phyloP scores from a whole-genome alignment of 192 early-diverging fungal species.

The Mortierella alpina region DNA sequence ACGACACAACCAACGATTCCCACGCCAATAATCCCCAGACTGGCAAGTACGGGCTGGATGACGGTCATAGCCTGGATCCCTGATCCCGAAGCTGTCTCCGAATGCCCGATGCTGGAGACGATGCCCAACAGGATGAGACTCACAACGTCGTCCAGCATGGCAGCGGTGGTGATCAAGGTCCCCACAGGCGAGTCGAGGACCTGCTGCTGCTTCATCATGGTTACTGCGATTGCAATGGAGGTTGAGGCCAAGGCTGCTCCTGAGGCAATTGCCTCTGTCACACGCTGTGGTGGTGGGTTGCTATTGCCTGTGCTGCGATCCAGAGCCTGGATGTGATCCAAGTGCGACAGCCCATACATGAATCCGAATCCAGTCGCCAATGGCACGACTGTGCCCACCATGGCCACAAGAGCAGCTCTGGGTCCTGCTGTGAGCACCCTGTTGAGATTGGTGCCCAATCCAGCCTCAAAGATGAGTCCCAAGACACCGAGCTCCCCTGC shows the following conservation, averaged over 20 bases:
- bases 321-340: conserved; percentile 1
- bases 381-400: conserved; percentile 29
- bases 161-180: conserved; percentile 39
- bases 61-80: conserved; percentile 32
- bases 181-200: conserved; percentile 28
- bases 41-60: conserved; percentile 39
- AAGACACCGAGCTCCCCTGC: conserved; percentile 37
- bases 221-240: conserved; percentile 40
- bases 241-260: conserved; percentile 55
- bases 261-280: conserved; percentile 26
- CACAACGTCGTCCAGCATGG: conserved; percentile 43
- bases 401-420: conserved; percentile 14
- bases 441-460: conserved; percentile 11
- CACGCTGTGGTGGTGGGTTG: neutral
- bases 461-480: conserved; percentile 39
- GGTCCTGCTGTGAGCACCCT: conserved; percentile 9
- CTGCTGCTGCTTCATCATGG: conserved; percentile 40
- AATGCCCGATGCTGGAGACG: conserved; percentile 24
- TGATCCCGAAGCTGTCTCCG: neutral
- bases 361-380: conserved; percentile 43
- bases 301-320: neutral
- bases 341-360: conserved; percentile 24
- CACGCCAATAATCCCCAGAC: conserved; percentile 29
- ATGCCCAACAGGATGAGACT: conserved; percentile 41
- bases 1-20: conserved; percentile 22